Base-by-base conservation (phyloP, 345 rosid species). In the Eucalyptus marginata region DNA sequence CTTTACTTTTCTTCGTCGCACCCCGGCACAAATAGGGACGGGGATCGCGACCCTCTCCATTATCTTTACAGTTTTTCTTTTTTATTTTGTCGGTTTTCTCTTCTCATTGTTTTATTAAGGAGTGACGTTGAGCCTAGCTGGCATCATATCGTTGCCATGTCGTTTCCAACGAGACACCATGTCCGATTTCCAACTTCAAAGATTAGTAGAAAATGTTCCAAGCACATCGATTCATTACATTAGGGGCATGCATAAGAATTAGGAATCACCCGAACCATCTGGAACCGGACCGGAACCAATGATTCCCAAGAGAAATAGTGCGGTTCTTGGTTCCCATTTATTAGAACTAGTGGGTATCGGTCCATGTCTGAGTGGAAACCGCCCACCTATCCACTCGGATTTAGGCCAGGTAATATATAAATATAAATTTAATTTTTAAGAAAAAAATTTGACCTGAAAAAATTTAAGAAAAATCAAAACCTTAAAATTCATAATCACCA, bases 361-460 rank as follows among this genome's bases (percentile, higher is more conserved):
- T 18, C 1, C 1, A 18, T 36, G n/a, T n/a, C n/a, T n/a, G n/a
- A 36, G 36, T 36, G 36, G 36, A 52, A 52, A 18, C 10, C 0
- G 1, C 0, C 2, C 1, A 1, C 20, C 1, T 52, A 52, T 4
- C 1, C 10, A 7, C 2, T 8, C 2, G 0, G 24, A 52, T n/a
- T n/a, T n/a, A n/a, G n/a, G n/a, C n/a, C n/a, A n/a, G n/a, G 1
- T 52, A 52, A 52, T 52, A 52, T 20, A 52, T 52, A 7, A 3
- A 18, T 18, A 52, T 7, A 7, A 7, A 52, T 3, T 20, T 52
- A 20, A 18, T 18, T 7, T 52, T 52, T 20, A 52, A 52, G 58
- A 18, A 52, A 52, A 52, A 52, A 3, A 0, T 50, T 52, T 52
- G 10, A 52, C 24, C 24, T 9, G 7, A 52, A 1, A 18, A 7